phyloP scores from a whole-genome alignment of 2,329 filamentous ascomycete genomes.

The Thelonectria olida region DNA sequence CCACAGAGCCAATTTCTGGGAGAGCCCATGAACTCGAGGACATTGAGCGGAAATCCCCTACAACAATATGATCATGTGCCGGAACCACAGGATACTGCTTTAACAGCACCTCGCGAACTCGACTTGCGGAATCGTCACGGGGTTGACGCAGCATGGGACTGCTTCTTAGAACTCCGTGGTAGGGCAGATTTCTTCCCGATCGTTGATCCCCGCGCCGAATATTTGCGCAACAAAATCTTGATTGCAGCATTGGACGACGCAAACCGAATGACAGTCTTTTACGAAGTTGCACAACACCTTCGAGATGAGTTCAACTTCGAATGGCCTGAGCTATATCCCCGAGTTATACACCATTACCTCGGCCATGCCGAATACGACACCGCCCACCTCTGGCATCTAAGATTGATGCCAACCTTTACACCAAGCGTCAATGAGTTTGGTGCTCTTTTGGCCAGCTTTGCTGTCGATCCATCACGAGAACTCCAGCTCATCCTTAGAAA shows the following conservation, averaged over 20 bases:
- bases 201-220: slow-evolving; percentile 31
- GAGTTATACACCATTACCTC: slow-evolving; percentile 55
- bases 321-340: slow-evolving; percentile 63
- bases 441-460: slow-evolving; percentile 54
- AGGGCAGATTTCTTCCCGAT: slow-evolving; percentile 33
- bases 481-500: slow-evolving; percentile 52
- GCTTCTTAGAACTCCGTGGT: slow-evolving; percentile 35
- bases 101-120: slow-evolving; percentile 33
- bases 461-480: slow-evolving; percentile 46
- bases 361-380: slow-evolving; percentile 47
- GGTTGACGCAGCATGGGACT: slow-evolving; percentile 40
- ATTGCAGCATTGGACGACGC: slow-evolving; percentile 40
- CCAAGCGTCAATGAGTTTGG: slow-evolving; percentile 53
- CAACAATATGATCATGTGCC: slow-evolving; percentile 5
- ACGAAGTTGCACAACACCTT: slow-evolving; percentile 46
- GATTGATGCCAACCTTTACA: slow-evolving; percentile 53
- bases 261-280: slow-evolving; percentile 37
- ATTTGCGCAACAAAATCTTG: slow-evolving; percentile 44
- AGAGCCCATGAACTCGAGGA: background rate
- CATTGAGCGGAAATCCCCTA: background rate
- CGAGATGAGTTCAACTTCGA: slow-evolving; percentile 46
- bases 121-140: slow-evolving; percentile 31
- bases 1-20: background rate
- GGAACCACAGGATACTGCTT: slow-evolving; percentile 21
- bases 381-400: slow-evolving; percentile 59